A percentile compares a stretch with the other conserved stretches of the same genome.
Evolutionary conservation across 2,329 filamentous ascomycete species (phyloP).

Genomic region (Microcera coccophila): DNA sequence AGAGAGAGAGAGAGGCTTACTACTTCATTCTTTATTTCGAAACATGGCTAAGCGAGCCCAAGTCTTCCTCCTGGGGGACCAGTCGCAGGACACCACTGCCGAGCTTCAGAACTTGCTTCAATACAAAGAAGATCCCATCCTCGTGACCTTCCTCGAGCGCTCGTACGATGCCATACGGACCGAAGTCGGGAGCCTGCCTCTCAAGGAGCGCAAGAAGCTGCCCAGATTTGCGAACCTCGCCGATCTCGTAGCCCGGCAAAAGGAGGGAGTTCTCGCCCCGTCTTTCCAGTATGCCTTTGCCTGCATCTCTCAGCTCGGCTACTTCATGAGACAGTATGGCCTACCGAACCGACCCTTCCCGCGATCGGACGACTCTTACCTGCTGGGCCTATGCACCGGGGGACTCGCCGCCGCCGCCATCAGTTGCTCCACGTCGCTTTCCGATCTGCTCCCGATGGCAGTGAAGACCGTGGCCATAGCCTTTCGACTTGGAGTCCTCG

Average conservation of each 20-base stretch:
- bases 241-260: slow-evolving; percentile 20
- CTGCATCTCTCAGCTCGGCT: background rate
- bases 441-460: slow-evolving; percentile 19
- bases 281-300: slow-evolving; percentile 14
- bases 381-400: slow-evolving; percentile 24
- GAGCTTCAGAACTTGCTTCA: slow-evolving; percentile 20
- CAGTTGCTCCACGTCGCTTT: slow-evolving; percentile 19
- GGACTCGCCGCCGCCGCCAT: slow-evolving; percentile 26
- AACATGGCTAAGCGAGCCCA: slow-evolving; percentile 8
- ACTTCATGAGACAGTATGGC: slow-evolving; percentile 11
- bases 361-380: slow-evolving; percentile 12
- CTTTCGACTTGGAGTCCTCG: slow-evolving; percentile 19
- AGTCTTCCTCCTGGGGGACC: slow-evolving; percentile 23
- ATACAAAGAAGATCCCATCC: slow-evolving; percentile 18
- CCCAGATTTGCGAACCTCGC: slow-evolving; percentile 27
- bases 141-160: slow-evolving; percentile 24
- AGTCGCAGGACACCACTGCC: slow-evolving; percentile 19
- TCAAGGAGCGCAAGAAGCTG: slow-evolving; percentile 16
- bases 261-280: slow-evolving; percentile 15
- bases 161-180: slow-evolving; percentile 17
- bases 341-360: slow-evolving; percentile 17
- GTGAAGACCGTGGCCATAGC: slow-evolving; percentile 15
- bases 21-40: too few relatives aligned
- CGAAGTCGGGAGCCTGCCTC: slow-evolving; percentile 18
- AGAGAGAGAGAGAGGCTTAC: too few relatives aligned